Base-by-base conservation (phyloP, 768 basidiomycete species). In the Pulveroboletus sp. region DNA sequence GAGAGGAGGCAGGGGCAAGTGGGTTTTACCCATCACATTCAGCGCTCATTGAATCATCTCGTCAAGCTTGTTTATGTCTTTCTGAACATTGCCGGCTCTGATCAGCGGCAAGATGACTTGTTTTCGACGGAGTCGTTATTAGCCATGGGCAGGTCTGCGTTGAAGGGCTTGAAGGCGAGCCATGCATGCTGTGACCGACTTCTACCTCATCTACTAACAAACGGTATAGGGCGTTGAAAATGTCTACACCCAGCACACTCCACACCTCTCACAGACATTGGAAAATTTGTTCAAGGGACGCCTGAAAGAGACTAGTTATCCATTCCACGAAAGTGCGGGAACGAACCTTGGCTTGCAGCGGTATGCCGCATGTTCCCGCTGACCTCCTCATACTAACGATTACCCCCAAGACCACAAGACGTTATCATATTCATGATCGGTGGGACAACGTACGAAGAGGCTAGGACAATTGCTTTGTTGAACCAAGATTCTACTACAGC, bases 341-440 rank as follows among this genome's bases (percentile, higher is more conserved):
- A 71, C 79, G 32, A 84, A 88, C 63, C 74, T 89, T 53, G 73
- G 77, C 28, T 63, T 93, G 48, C 89, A 90, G 64, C 74, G 85
- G 89, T 86, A 57, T 18, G 71, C 10, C 44, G 26, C 1, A 35
- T 38, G 26, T 24, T 47, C 30, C 10, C 9, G 17, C 32, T 24
- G 33, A 10, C 43, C 28, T 36, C 42, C 24, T 51, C 6, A n/a
- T 40, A 33, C 38, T 53, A 30, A 62, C 2, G 11, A 46, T 40
- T 32, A 8, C 10, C 28, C 10, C 18, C 9, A 61, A 95, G 95
- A 59, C 87, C 93, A 8, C 95, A 97, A 58, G 95, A 98, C 67
- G 81, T 98, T 39, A 96, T 99, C 51, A 75, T 99, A 51, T 99
- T 98, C 70, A 86, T 99, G 74, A 83, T 98, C 51, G 96, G 96